A percentile compares a stretch with the other conserved stretches of the same genome.
Evolutionary conservation across 495 filamentous ascomycete species (phyloP).

Genomic region (Trichoderma parareesei): DNA sequence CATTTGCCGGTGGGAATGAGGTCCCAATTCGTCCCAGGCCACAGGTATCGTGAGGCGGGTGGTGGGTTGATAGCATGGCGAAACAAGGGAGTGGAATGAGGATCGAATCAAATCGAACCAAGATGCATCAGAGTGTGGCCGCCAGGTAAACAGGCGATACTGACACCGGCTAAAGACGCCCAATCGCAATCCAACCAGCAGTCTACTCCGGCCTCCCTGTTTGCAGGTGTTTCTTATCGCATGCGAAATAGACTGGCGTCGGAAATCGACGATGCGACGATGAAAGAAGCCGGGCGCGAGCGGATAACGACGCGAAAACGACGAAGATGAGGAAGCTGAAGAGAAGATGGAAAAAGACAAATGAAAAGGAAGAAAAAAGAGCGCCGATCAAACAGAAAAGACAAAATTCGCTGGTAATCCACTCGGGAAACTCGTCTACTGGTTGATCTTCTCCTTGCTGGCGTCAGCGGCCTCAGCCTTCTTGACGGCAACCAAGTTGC

Average conservation of each 20-base stretch:
- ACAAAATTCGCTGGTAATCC: background rate
- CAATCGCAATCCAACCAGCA: background rate
- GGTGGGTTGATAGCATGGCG: background rate
- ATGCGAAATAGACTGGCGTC: background rate
- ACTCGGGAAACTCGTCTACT: conserved; percentile 6
- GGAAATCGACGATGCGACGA: background rate
- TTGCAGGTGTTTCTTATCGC: background rate
- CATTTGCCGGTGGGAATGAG: too few species aligned
- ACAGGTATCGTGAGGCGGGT: background rate
- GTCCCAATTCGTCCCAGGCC: background rate
- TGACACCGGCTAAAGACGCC: background rate
- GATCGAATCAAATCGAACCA: background rate
- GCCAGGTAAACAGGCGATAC: background rate
- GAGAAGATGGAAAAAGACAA: background rate
- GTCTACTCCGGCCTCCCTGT: background rate
- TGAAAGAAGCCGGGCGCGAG: background rate
- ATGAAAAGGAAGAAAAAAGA: background rate
- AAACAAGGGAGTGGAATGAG: background rate
- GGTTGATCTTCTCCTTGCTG: conserved; percentile 34
- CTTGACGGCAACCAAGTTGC: conserved; percentile 46
- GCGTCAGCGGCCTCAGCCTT: conserved; percentile 54
- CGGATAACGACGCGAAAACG: background rate
- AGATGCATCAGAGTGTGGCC: background rate
- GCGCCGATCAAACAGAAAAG: background rate
- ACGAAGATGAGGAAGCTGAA: background rate